Conservation (phyloP, 1,284 basidiomycete species). For the Inonotus hispidus region DNA sequence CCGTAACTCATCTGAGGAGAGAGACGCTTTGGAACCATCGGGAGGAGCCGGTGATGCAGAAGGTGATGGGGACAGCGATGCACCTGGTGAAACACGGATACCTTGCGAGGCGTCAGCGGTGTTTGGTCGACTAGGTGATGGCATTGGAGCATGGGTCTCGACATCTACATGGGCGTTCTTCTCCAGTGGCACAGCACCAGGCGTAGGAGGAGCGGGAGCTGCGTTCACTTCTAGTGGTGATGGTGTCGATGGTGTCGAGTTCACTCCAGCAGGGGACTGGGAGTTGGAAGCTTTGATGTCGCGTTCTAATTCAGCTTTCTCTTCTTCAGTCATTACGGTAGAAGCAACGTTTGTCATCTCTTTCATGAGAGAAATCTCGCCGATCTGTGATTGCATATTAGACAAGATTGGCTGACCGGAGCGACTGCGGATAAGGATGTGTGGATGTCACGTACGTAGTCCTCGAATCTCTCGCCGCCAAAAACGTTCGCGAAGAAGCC, state of each 20-base stretch:
- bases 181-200: background rate
- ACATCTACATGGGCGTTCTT: background rate
- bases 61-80: constrained; percentile 24
- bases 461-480: constrained; percentile 81
- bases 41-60: constrained; percentile 27
- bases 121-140: constrained; percentile 7
- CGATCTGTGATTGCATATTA: constrained; percentile 51
- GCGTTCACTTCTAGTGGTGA: background rate
- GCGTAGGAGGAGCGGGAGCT: background rate
- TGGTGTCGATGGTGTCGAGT: constrained; percentile 1
- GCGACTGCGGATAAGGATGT: background rate
- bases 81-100: constrained; percentile 8
- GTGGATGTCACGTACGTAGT: constrained; percentile 61
- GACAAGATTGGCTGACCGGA: background rate
- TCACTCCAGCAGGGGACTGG: constrained; percentile 8
- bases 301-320: constrained; percentile 82
- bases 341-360: constrained; percentile 80
- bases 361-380: constrained; percentile 90
- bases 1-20: constrained; percentile 20
- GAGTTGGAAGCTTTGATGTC: constrained; percentile 42
- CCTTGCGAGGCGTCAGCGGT: constrained; percentile 11
- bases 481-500: constrained; percentile 92
- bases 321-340: constrained; percentile 85
- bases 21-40: constrained; percentile 26
- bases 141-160: background rate